These are phyloP conservation scores for Kwoniella sp. DNA, from an alignment of 768 basidiomycete genomes.

Conservation along the genomic window DNA sequence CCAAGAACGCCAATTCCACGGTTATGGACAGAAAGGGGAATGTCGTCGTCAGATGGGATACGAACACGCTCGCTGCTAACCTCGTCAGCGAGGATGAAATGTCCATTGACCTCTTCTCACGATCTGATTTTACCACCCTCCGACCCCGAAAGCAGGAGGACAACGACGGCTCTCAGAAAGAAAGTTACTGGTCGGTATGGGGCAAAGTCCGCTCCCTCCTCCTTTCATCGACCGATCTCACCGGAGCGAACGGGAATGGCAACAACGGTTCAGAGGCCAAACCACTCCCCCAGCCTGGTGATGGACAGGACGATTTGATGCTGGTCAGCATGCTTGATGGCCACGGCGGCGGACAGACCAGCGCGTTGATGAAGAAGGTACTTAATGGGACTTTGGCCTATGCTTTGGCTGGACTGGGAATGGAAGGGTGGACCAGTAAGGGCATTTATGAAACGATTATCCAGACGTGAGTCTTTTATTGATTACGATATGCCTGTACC, in stretches of 20 bases:
- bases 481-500: too few species aligned
- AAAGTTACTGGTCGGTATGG: not conserved
- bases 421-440: not conserved
- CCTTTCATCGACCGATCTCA: not conserved
- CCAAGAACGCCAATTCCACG: not conserved
- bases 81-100: not conserved
- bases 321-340: slow-evolving; percentile 10
- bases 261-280: not conserved
- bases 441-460: not conserved
- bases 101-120: slow-evolving; percentile 4
- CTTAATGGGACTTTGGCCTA: slow-evolving; percentile 1
- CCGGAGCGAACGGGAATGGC: not conserved
- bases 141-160: not conserved
- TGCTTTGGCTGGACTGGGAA: not conserved
- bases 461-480: slow-evolving; percentile 2
- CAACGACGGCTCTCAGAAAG: not conserved
- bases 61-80: not conserved
- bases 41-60: not conserved
- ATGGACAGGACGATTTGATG: slow-evolving; percentile 5
- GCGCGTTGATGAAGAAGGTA: slow-evolving; percentile 1
- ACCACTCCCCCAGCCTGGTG: not conserved
- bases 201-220: not conserved
- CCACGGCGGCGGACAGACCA: slow-evolving; percentile 7
- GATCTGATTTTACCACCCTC: not conserved
- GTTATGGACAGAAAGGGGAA: not conserved